Evolutionary conservation across 2,329 filamentous ascomycete genomes (phyloP).

Genomic region (Fusarium solani-melongenae): DNA sequence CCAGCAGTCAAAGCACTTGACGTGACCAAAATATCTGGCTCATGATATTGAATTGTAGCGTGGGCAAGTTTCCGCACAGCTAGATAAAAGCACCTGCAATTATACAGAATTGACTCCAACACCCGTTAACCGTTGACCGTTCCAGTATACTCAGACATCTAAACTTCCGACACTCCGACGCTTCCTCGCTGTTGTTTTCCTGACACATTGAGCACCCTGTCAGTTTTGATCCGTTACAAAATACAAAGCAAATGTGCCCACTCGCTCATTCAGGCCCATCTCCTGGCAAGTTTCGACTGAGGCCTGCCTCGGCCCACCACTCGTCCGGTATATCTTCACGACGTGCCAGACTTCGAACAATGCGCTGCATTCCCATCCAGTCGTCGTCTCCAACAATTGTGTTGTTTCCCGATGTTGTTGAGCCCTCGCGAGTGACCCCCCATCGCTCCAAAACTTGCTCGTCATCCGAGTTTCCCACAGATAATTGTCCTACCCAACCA

Average conservation of each 20-base stretch:
- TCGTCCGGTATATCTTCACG: slow-evolving; percentile 83
- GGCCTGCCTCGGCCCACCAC: slow-evolving; percentile 80
- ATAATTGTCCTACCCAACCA: slow-evolving; percentile 43
- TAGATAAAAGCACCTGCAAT: neutral
- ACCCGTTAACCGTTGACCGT: slow-evolving; percentile 7
- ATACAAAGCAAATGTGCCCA: neutral
- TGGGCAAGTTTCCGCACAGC: neutral
- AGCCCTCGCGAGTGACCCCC: slow-evolving; percentile 34
- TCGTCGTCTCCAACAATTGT: slow-evolving; percentile 51
- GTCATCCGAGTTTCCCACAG: slow-evolving; percentile 43
- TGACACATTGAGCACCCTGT: neutral
- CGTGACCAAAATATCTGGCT: neutral
- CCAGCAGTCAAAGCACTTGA: neutral
- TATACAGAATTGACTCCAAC: neutral
- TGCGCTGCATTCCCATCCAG: slow-evolving; percentile 73
- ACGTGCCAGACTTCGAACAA: slow-evolving; percentile 76
- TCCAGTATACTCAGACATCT: neutral
- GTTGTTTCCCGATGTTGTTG: slow-evolving; percentile 28
- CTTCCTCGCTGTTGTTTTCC: neutral
- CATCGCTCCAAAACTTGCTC: slow-evolving; percentile 35
- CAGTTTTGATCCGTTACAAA: neutral
- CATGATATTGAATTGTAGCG: neutral
- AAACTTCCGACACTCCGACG: neutral
- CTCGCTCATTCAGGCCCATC: slow-evolving; percentile 39
- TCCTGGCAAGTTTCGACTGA: slow-evolving; percentile 66